Base-by-base conservation (phyloP, 352 stramenopile genomes). In the Globisporangium nagaii region DNA sequence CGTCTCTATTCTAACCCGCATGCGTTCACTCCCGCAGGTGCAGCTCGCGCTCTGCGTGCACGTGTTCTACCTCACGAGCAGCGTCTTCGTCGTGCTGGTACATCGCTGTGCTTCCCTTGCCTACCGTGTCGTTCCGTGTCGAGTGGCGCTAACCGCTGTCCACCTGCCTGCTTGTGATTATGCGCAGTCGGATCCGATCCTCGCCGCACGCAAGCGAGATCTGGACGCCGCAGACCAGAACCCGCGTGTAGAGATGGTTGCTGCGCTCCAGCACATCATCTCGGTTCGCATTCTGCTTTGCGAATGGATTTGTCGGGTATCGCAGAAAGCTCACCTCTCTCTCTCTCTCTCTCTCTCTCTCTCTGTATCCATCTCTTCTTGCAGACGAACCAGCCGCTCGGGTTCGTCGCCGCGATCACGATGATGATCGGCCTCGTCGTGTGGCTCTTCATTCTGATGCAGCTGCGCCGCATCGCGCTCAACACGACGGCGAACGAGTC, bases 401-500 rank as follows among this genome's bases (percentile, higher is more conserved):
- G 76, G 1, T 89, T 93, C 39, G 71, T 89, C 15, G 75, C 80
- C 3, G 73, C 79, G 3, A 69, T 88, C 56, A 72, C 71, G 27
- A 56, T 88, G 35, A 82, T 84, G 59, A 77, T 74, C 13, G 66
- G 66, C 19, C 37, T 88, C 28, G 66, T 91, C 42, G 48, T 91
- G 5, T 89, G 78, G 71, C 50, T 81, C 1, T 89, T 93, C 58
- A 58, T 93, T 25, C 50, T 89, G 25, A 84, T 88, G 55, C 83
- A 93, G 39, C 59, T 93, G 2, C 71, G 74, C 40, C 83, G 83
- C 30, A 86, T 93, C 52, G 57, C 66, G 9, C 72, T 73, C 49
- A 93, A 93, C 32, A 71, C 73, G 46, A 91, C 83, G 4, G 81
- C 83, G 4, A 90, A 87, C 53, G 83, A 93, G 58, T 77, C 80